phyloP scores from a whole-genome alignment of 2,329 filamentous ascomycete genomes.

The Grosmannia penicillata region DNA sequence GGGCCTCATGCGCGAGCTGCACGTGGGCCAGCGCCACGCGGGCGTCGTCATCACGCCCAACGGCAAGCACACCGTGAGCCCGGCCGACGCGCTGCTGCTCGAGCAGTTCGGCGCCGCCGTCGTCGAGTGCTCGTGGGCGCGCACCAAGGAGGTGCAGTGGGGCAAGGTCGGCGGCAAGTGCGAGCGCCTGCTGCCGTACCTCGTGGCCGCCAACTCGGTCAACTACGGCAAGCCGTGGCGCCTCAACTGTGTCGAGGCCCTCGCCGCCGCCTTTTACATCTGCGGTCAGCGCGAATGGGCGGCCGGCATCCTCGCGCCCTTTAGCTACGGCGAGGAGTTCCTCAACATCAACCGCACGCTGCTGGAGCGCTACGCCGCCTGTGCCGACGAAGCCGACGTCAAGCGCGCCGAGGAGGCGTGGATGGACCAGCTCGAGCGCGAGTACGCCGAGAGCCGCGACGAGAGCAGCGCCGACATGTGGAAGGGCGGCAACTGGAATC shows the following conservation, averaged over 20 bases:
- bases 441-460: conserved; percentile 69
- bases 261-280: conserved; percentile 86
- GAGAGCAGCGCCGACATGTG: conserved; percentile 59
- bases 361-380: conserved; percentile 72
- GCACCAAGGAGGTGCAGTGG: conserved; percentile 85
- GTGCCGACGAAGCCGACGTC: conserved; percentile 63
- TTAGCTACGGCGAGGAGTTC: conserved; percentile 79
- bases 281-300: conserved; percentile 90
- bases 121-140: conserved; percentile 93
- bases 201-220: conserved; percentile 90
- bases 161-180: conserved; percentile 83
- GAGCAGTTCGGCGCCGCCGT: conserved; percentile 87
- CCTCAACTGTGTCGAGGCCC: conserved; percentile 87
- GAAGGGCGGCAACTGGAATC: conserved; percentile 82
- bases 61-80: conserved; percentile 70
- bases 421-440: conserved; percentile 78
- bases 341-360: conserved; percentile 78
- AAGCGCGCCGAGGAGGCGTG: conserved; percentile 77
- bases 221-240: conserved; percentile 96
- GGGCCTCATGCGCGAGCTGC: conserved; percentile 83
- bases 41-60: conserved; percentile 94
- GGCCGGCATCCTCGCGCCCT: conserved; percentile 64
- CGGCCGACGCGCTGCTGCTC: conserved; percentile 66
- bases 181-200: conserved; percentile 79
- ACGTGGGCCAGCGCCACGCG: conserved; percentile 79